Evolutionary conservation across 2,329 filamentous ascomycete genomes (phyloP), one percentile per base, ranked within the genome.

Genomic region (Microcera coccophila): DNA sequence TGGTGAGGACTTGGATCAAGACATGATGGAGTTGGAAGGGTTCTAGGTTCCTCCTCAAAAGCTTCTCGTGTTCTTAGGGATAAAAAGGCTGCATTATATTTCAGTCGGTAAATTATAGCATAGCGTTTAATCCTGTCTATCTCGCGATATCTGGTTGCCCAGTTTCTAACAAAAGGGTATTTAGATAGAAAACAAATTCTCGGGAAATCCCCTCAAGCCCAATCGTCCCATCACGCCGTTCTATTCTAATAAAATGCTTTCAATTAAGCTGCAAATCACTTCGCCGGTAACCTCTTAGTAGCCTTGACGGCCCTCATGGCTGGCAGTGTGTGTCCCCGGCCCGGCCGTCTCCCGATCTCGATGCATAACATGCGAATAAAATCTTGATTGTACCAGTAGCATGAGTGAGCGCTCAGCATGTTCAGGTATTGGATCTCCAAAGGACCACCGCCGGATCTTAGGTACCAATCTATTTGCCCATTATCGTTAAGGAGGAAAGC

Each of bases 371-470:
- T 84, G 34, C 90, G 74, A n/a, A 95, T 83, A 62, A 98, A 90
- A 62, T 97, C 93, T 20, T 74, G 79, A 56, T 86, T 82, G 2
- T 81, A 77, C 93, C 93, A 98, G 65, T 98, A 98, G 62, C 87
- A 91, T 42, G 87, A 90, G 65, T 98, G 93, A 8, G 93, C 93
- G 44, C 89, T 87, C 41, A 98, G 70, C 93, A 98, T 98, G 54
- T 95, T 96, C 26, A 97, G 68, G 62, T 98, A 98, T 66, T 97
- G 90, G 18, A 96, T 90, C 65, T 95, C 93, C 26, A 98, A 71
- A 4, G 90, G 85, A 0, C 93, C 93, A 2, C 87, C 85, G 1
- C 89, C 87, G 7, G 88, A 90, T 37, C 82, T 82, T 37, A 98
- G 70, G 57, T 85, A 94, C 66, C 82, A 98, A 63, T 98, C 93